Percentiles rank a stretch among this genome's conserved stretches.
Evolutionary conservation across 768 basidiomycete species (phyloP).

Genomic region (Piloderma croceum): DNA sequence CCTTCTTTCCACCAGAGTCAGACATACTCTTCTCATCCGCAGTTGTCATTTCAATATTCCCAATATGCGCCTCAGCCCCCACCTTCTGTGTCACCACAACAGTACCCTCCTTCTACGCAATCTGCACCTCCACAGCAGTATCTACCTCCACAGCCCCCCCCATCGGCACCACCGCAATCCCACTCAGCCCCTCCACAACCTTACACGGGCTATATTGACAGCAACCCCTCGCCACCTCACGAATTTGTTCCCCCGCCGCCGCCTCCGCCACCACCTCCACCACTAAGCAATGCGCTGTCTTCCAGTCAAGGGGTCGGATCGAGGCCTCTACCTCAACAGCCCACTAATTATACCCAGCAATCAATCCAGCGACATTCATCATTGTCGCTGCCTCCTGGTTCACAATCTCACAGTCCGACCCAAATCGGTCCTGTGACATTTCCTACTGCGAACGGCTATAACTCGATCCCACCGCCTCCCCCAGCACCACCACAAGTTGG

Average conservation of each 20-base stretch:
- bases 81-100: conserved; percentile 32
- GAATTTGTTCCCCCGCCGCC: not conserved
- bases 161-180: conserved; percentile 21
- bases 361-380: not conserved
- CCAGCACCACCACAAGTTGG: conserved; percentile 2
- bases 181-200: conserved; percentile 31
- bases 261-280: not conserved
- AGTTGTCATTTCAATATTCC: conserved; percentile 3
- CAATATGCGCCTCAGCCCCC: conserved; percentile 25
- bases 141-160: conserved; percentile 23
- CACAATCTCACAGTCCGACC: not conserved
- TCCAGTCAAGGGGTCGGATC: too few species aligned
- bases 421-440: not conserved
- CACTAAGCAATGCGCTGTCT: not conserved
- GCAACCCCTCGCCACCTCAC: conserved; percentile 1
- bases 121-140: conserved; percentile 18
- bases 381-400: not conserved
- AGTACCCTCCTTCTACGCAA: conserved; percentile 29
- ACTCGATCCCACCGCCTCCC: conserved; percentile 22
- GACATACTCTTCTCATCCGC: conserved; percentile 14
- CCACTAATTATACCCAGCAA: not conserved
- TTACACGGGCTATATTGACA: conserved; percentile 23
- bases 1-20: conserved; percentile 21
- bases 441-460: not conserved
- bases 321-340: not conserved